Evolutionary conservation across 2,329 filamentous ascomycete genomes (phyloP).

Genomic region (Penicillium occitanis): DNA sequence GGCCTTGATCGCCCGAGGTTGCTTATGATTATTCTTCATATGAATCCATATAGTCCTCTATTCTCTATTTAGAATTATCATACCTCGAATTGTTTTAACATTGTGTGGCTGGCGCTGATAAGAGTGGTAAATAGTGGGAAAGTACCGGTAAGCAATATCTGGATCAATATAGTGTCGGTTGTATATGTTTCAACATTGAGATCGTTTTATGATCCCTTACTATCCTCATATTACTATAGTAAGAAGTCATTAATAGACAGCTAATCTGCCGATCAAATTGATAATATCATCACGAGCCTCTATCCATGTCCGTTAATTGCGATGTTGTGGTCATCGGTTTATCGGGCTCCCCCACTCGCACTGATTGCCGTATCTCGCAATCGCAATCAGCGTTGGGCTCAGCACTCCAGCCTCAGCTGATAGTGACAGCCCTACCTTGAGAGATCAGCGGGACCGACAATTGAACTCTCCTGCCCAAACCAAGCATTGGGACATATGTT

Average conservation of each 20-base stretch:
- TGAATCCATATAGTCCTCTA: background rate
- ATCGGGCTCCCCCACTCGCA: background rate
- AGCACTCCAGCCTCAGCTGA: slow-evolving; percentile 8
- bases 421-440: background rate
- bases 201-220: background rate
- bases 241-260: background rate
- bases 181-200: background rate
- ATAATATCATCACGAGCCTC: background rate
- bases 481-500: background rate
- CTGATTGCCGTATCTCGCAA: background rate
- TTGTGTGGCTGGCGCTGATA: background rate
- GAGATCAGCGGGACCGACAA: background rate
- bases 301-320: background rate
- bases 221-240: background rate
- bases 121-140: background rate
- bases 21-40: background rate
- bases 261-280: background rate
- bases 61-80: background rate
- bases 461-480: background rate
- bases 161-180: background rate
- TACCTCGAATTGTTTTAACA: background rate
- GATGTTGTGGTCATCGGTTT: background rate
- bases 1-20: background rate
- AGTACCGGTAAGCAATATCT: background rate
- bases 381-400: background rate